A percentile compares a stretch with the other conserved stretches of the same genome.
Evolutionary conservation across 2,329 filamentous ascomycete genomes (phyloP).

Genomic region (Epichloe hybrida): DNA sequence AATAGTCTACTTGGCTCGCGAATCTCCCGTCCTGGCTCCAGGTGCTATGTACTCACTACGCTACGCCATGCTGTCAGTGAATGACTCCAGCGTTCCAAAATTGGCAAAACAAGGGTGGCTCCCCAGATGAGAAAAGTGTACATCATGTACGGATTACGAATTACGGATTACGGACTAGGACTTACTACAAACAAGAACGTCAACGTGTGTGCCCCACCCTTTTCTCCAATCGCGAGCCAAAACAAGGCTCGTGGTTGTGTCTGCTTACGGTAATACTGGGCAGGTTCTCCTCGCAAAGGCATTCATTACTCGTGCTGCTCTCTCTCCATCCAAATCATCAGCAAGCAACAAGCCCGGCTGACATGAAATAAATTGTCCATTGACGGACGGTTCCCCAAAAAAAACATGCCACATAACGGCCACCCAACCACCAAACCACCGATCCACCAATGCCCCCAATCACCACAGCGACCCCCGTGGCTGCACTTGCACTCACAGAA

Average conservation of each 20-base stretch:
- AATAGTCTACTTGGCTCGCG: no score
- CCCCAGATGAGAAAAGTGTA: neutral
- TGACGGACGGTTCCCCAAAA: neutral
- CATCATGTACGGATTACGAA: no score
- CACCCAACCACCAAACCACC: no score
- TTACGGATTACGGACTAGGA: no score
- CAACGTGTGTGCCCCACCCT: neutral
- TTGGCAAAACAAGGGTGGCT: neutral
- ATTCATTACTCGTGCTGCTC: neutral
- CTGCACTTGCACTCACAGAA: no score
- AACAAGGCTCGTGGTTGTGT: neutral
- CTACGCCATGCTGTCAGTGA: no score
- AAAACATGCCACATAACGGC: neutral
- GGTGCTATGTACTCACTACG: no score
- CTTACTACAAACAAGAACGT: neutral
- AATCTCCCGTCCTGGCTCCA: no score
- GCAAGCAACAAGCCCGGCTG: neutral
- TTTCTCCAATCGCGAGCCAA: neutral
- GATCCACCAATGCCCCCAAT: no score
- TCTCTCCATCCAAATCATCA: neutral
- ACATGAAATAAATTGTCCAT: neutral
- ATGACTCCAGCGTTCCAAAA: neutral
- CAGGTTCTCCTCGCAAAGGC: neutral
- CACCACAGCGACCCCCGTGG: no score
- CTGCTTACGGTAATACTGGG: neutral